Percentiles rank a stretch among this genome's conserved stretches.
Conservation (phyloP, 805 yeast species). For the Starmerella stellata region DNA sequence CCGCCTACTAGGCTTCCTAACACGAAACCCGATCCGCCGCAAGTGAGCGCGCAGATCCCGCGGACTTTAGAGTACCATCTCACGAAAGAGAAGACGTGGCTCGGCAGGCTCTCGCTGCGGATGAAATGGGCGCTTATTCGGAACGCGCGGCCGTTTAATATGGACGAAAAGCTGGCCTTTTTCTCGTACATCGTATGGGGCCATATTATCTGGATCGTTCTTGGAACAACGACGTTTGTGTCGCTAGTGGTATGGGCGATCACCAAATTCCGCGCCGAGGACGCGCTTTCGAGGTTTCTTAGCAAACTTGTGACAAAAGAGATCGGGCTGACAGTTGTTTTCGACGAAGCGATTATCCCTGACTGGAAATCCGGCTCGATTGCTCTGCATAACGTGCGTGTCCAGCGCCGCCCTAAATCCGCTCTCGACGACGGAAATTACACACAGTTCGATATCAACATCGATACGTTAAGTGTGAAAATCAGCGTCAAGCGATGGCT, state of each 20-base stretch:
- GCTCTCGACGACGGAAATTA: constrained; percentile 67
- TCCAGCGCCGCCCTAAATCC: constrained; percentile 53
- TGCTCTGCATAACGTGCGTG: constrained; percentile 65
- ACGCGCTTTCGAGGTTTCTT: constrained; percentile 58
- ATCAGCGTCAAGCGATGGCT: constrained; percentile 74
- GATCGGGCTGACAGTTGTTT: constrained; percentile 64
- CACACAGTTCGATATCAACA: constrained; percentile 83
- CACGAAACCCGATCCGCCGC: background rate
- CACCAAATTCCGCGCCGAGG: constrained; percentile 79
- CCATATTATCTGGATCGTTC: constrained; percentile 54
- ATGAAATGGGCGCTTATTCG: constrained; percentile 59
- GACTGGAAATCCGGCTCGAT: constrained; percentile 82
- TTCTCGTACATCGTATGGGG: constrained; percentile 86
- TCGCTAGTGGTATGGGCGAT: constrained; percentile 58
- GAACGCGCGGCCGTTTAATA: constrained; percentile 66
- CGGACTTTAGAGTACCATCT: constrained; percentile 27
- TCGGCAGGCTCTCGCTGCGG: constrained; percentile 30
- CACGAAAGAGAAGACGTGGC: constrained; percentile 28
- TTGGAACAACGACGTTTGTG: constrained; percentile 86
- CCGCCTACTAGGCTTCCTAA: background rate
- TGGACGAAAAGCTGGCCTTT: constrained; percentile 82
- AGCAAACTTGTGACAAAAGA: constrained; percentile 75
- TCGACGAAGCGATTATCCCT: constrained; percentile 87
- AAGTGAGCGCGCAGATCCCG: constrained; percentile 9
- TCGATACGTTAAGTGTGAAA: constrained; percentile 67